phyloP scores from a whole-genome alignment of 1,284 basidiomycete species.

The Pisolithus thermaeus region DNA sequence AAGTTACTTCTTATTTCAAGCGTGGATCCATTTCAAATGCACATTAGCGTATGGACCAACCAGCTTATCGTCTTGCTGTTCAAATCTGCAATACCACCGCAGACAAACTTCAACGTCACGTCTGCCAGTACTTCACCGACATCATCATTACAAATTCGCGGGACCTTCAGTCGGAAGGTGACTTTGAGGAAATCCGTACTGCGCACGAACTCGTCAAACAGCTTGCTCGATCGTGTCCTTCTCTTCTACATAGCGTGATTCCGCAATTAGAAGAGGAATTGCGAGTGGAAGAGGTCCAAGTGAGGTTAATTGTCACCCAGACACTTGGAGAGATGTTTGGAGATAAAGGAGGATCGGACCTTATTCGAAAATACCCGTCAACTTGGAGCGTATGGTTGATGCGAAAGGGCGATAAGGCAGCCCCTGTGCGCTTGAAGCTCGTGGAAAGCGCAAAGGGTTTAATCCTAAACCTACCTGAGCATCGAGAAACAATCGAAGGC shows the following conservation, averaged over 20 bases:
- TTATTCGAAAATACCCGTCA: conserved; percentile 74
- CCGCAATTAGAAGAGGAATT: conserved; percentile 93
- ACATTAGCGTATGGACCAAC: conserved; percentile 61
- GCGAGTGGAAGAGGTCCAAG: conserved; percentile 65
- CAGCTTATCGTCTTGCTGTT: conserved; percentile 81
- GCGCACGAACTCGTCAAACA: conserved; percentile 86
- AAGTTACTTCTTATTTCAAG: conserved; percentile 16
- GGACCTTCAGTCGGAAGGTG: conserved; percentile 53
- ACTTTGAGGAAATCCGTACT: conserved; percentile 60
- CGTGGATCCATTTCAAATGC: conserved; percentile 1
- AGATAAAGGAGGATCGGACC: conserved; percentile 64
- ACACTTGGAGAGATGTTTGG: conserved; percentile 90
- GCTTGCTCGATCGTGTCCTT: conserved; percentile 77
- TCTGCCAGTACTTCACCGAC: conserved; percentile 89
- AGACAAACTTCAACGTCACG: conserved; percentile 85
- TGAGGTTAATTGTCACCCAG: conserved; percentile 77
- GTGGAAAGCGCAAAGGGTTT: conserved; percentile 68
- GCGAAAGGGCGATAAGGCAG: conserved; percentile 73
- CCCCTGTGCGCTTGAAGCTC: conserved; percentile 72
- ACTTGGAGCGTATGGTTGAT: conserved; percentile 87
- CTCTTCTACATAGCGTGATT: conserved; percentile 83
- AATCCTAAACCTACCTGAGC: conserved; percentile 62
- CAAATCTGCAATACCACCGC: conserved; percentile 81
- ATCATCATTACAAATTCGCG: conserved; percentile 64
- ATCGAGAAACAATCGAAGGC: conserved; percentile 71